phyloP scores from a whole-genome alignment of 441 rosid species.

The Gossypium aridum region DNA sequence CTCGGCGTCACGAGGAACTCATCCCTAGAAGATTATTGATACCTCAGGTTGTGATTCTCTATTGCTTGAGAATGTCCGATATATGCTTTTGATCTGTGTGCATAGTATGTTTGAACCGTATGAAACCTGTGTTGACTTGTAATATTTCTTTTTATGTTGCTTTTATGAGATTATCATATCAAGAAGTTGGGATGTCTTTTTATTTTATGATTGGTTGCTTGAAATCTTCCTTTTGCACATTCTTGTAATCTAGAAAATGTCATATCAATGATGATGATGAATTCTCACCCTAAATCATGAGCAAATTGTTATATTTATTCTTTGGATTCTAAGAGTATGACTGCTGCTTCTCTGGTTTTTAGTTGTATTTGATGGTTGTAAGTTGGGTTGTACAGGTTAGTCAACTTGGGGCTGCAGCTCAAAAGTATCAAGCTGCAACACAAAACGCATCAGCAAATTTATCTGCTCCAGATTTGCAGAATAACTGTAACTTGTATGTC shows the following conservation, averaged over 20 bases:
- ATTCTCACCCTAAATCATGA: not conserved
- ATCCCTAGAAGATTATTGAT: constrained; percentile 84
- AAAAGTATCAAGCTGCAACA: constrained; percentile 80
- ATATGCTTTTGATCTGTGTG: not conserved
- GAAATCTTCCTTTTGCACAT: not conserved
- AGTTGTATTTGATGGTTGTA: constrained; percentile 1
- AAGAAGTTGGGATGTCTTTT: not conserved
- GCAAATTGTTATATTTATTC: not conserved
- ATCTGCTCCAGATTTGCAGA: constrained; percentile 81
- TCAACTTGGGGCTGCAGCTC: constrained; percentile 93
- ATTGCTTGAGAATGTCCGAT: not conserved
- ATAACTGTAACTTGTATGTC: constrained; percentile 81
- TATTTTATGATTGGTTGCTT: not conserved
- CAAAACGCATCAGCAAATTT: constrained; percentile 81
- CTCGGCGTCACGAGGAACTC: constrained; percentile 96
- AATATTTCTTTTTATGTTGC: not conserved
- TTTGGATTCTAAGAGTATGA: not conserved
- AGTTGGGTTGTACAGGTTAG: constrained; percentile 53
- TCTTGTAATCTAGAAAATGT: not conserved
- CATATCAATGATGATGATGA: not conserved
- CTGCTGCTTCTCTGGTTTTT: not conserved
- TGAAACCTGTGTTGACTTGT: not conserved
- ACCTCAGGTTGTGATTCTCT: constrained; percentile 64
- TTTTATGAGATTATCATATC: not conserved
- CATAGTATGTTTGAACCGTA: not conserved